These are phyloP conservation scores for Talaromyces sp. DNA, from an alignment of 2,329 filamentous ascomycete genomes.

Conservation along the genomic window DNA sequence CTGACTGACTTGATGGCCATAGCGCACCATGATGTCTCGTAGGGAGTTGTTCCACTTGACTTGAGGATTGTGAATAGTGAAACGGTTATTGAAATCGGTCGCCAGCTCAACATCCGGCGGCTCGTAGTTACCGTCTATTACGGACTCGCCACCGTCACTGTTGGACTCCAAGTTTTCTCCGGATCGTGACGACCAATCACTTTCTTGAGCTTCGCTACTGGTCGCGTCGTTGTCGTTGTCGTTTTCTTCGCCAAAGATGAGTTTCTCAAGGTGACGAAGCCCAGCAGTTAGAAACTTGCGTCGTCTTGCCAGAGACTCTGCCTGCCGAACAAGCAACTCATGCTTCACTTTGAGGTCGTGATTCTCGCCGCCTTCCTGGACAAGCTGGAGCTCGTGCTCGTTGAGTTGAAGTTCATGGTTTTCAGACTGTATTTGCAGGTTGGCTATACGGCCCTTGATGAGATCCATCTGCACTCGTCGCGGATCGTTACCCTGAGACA, in stretches of 20 bases:
- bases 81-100: conserved; percentile 96
- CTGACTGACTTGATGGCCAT: conserved; percentile 96
- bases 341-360: conserved; percentile 38
- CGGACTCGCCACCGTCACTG: conserved; percentile 52
- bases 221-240: conserved; percentile 19
- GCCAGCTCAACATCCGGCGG: conserved; percentile 74
- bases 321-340: conserved; percentile 52
- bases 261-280: conserved; percentile 54
- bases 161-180: conserved; percentile 37
- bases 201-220: conserved; percentile 9
- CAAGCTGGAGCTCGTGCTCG: conserved; percentile 65
- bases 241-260: conserved; percentile 31
- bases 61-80: conserved; percentile 96
- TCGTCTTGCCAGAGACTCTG: conserved; percentile 54
- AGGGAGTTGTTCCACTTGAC: conserved; percentile 98
- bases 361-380: conserved; percentile 52
- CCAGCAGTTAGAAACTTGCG: conserved; percentile 56
- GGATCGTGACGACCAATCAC: conserved; percentile 19
- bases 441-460: conserved; percentile 73
- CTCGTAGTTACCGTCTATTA: conserved; percentile 57
- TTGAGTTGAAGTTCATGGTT: conserved; percentile 68
- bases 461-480: conserved; percentile 81
- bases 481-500: conserved; percentile 86
- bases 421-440: conserved; percentile 72
- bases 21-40: conserved; percentile 92